phyloP scores from a whole-genome alignment of 352 stramenopile genomes.

The Elongisporangium anandrum region DNA sequence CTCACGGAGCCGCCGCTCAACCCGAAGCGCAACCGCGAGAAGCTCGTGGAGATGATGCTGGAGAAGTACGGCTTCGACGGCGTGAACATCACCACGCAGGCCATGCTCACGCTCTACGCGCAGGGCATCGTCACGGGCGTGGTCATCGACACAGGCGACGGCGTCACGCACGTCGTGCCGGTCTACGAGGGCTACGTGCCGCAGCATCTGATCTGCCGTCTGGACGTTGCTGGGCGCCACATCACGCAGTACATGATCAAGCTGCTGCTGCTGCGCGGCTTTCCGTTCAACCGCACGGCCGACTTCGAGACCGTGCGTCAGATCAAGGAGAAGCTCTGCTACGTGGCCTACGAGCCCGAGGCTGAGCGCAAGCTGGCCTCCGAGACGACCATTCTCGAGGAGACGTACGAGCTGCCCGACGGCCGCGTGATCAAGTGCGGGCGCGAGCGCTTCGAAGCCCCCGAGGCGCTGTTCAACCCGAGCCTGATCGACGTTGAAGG shows the following conservation, averaged over 20 bases:
- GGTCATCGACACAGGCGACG: constrained; percentile 92
- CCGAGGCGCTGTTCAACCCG: constrained; percentile 96
- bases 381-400: constrained; percentile 92
- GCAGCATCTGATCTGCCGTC: constrained; percentile 85
- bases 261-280: constrained; percentile 87
- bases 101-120: constrained; percentile 92
- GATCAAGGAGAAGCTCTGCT: constrained; percentile 95
- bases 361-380: constrained; percentile 81
- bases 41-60: constrained; percentile 92
- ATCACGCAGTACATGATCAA: constrained; percentile 96
- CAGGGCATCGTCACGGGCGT: constrained; percentile 88
- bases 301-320: constrained; percentile 92
- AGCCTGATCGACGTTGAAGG: constrained; percentile 96
- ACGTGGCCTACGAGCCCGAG: constrained; percentile 88
- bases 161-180: constrained; percentile 91
- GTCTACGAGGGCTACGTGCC: constrained; percentile 91
- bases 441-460: constrained; percentile 94
- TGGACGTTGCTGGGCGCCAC: constrained; percentile 91
- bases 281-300: constrained; percentile 89
- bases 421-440: constrained; percentile 93
- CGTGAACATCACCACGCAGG: constrained; percentile 90
- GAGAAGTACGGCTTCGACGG: constrained; percentile 91
- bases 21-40: constrained; percentile 89
- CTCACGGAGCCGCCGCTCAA: constrained; percentile 92
- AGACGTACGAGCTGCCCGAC: constrained; percentile 95